Base-by-base conservation (phyloP, 768 basidiomycete genomes). In the Leccinum disarticulatum region DNA sequence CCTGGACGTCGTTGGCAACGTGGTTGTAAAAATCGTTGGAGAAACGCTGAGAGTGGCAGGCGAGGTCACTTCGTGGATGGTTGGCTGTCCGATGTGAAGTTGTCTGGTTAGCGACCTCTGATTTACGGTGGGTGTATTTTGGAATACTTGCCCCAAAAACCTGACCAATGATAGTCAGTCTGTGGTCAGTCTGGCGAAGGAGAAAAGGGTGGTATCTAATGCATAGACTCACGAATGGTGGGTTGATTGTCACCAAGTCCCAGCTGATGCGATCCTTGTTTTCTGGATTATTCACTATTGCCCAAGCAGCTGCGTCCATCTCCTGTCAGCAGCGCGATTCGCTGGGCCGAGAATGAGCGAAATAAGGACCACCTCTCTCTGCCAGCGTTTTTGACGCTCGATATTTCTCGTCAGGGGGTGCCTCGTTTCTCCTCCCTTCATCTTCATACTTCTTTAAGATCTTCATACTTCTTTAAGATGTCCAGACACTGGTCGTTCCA, bases 311-410 rank as follows among this genome's bases (percentile, higher is more conserved):
- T 77, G 52, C 8, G n/a, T 35, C 2, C 4, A 31, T 35, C 6
- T 6, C 17, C 1, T 1, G 43, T 63, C 13, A 47, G 50, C 2
- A 48, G 17, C 9, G 3, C 4, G 11, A 51, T 30, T 15, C 14
- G 5, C 22, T 30, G 48, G 6, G 15, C 30, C 14, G 0, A 14
- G 46, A 41, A 38, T 0, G 27, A 6, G 14, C 41, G 31, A 25
- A 30, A 58, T 0, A 30, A 3, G 2, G 3, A 59, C 60, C 5
- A 81, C 84, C 79, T 72, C 75, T 77, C 72, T 92, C 90, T 0
- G 87, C 86, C 2, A 88, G 74, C 2, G 77, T 79, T 75, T 91
- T 91, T 17, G 82, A 83, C 2, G 86, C 83, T 22, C 77, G 66
- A 68, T 91, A 91, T 64, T 81, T 43, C 1, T 83, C n/a, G 22